Percentiles rank a stretch among this genome's conserved stretches.
Conservation (phyloP, 2,329 filamentous ascomycete species). For the Hirsutella rhossiliensis region DNA sequence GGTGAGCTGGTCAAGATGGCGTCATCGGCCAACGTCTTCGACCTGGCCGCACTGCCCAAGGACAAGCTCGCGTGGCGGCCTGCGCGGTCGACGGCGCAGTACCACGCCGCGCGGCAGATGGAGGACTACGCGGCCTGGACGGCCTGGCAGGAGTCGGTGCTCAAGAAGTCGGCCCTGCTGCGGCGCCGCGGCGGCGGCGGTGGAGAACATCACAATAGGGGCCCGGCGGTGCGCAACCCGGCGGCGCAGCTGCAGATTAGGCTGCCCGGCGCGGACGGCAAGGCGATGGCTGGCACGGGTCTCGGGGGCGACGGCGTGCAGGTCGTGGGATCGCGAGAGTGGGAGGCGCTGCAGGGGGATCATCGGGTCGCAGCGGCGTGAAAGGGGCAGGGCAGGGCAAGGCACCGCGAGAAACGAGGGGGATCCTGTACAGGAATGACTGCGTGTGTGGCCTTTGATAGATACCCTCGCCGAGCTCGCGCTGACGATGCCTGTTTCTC, state of each 20-base stretch:
- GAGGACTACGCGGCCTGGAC: conserved; percentile 55
- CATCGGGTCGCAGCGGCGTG: conserved; percentile 18
- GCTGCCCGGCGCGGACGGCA: conserved; percentile 33
- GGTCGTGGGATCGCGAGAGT: conserved; percentile 41
- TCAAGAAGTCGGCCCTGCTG: conserved; percentile 35
- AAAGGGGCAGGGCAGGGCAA: conserved; percentile 1
- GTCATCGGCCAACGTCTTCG: conserved; percentile 41
- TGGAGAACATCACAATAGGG: conserved; percentile 13
- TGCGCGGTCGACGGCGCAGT: conserved; percentile 49
- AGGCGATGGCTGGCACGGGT: conserved; percentile 22
- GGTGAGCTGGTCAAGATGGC: conserved; percentile 53
- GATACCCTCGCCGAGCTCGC: no score
- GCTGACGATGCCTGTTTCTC: no score
- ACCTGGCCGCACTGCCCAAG: conserved; percentile 43
- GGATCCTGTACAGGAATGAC: neutral
- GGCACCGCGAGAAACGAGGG: neutral
- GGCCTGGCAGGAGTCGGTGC: conserved; percentile 42
- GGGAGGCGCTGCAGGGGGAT: conserved; percentile 40
- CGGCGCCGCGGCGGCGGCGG: no score
- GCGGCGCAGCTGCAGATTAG: conserved; percentile 39
- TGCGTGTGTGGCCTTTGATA: no score
- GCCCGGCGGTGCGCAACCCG: conserved; percentile 16
- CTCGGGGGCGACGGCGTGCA: conserved; percentile 27
- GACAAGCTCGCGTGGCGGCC: conserved; percentile 57
- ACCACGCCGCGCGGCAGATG: conserved; percentile 50